Percentiles rank a stretch among this genome's conserved stretches.
Conservation (phyloP, 225 moss, liverwort and hornwort genomes). For the Sphagnum contortum region DNA sequence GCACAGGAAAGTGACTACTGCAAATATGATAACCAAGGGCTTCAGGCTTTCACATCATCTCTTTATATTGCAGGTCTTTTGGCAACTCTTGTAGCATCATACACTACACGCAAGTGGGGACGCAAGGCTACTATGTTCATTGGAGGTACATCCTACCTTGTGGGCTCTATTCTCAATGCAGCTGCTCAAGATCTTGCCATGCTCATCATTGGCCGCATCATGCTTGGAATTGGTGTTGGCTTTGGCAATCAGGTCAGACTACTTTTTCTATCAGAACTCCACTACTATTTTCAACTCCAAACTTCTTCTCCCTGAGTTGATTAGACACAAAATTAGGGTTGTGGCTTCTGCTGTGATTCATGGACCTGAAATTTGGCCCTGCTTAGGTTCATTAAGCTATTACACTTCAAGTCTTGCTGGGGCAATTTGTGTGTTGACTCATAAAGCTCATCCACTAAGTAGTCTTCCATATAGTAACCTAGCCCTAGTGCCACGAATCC, state of each 20-base stretch:
- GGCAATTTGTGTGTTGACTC: no score
- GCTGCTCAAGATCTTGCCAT: not conserved
- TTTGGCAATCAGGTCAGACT: slow-evolving; percentile 4
- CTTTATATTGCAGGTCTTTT: slow-evolving; percentile 7
- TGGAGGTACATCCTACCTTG: slow-evolving; percentile 1
- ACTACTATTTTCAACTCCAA: no score
- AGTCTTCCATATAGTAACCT: no score
- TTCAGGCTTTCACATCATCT: slow-evolving; percentile 10
- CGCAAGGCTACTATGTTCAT: not conserved
- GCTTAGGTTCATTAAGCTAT: no score
- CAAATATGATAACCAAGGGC: slow-evolving; percentile 3
- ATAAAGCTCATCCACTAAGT: no score
- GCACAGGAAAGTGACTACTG: slow-evolving; percentile 4
- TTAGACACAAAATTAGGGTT: no score
- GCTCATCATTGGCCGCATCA: slow-evolving; percentile 1
- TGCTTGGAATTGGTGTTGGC: slow-evolving; percentile 1
- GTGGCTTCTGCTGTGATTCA: no score
- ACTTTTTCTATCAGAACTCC: no score
- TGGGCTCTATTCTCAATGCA: not conserved
- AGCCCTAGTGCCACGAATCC: no score
- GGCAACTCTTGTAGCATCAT: slow-evolving; percentile 3
- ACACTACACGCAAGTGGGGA: not conserved
- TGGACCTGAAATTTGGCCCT: no score
- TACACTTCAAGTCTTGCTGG: no score
- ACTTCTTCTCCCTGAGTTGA: no score